Conservation (phyloP, 2,329 filamentous ascomycete species). For the Hypoxylon sp. region DNA sequence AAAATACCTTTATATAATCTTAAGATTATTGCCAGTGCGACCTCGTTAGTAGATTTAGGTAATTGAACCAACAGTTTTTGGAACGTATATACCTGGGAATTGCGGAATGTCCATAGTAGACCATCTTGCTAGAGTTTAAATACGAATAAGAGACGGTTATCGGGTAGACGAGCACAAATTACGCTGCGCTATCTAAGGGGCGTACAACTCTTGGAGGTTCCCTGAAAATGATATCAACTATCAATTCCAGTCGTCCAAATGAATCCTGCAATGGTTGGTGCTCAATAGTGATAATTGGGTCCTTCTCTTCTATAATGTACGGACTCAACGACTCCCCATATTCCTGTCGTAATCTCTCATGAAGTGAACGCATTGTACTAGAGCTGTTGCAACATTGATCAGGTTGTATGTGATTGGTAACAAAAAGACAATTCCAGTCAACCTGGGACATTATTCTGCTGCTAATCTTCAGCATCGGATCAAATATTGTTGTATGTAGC, state of each 20-base stretch:
- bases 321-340: not conserved
- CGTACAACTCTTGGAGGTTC: slow-evolving; percentile 7
- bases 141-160: no score
- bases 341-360: slow-evolving; percentile 7
- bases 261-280: slow-evolving; percentile 6
- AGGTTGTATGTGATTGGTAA: not conserved
- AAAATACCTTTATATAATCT: no score
- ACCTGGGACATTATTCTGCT: slow-evolving; percentile 2
- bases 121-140: no score
- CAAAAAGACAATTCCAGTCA: slow-evolving; percentile 35
- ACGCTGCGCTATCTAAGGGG: no score
- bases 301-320: not conserved
- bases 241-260: slow-evolving; percentile 17
- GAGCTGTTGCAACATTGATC: not conserved
- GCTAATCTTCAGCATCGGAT: slow-evolving; percentile 18
- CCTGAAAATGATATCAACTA: slow-evolving; percentile 33
- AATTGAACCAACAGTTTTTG: no score
- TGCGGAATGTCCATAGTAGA: no score
- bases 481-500: slow-evolving; percentile 25
- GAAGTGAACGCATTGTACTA: slow-evolving; percentile 9
- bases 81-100: no score
- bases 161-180: no score
- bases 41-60: no score
- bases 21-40: no score
- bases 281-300: slow-evolving; percentile 13